phyloP scores from a whole-genome alignment of 2,329 filamentous ascomycete genomes.

The Sclerotiophoma versabilis region DNA sequence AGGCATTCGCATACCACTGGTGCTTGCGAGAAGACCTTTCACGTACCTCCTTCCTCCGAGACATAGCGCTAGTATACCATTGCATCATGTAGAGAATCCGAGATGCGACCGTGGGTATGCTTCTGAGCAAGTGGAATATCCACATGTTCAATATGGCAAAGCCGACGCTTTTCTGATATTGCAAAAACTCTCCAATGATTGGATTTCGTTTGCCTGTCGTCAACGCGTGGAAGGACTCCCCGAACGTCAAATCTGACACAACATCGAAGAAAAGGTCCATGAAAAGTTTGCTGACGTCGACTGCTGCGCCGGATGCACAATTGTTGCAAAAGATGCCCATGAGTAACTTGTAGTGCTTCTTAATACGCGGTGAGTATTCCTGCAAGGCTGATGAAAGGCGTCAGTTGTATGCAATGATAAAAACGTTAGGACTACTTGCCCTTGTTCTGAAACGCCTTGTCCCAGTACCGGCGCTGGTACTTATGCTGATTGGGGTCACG shows the following conservation, averaged over 20 bases:
- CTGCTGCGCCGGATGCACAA: background rate
- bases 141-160: conserved; percentile 19
- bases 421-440: conserved; percentile 11
- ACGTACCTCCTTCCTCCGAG: conserved; percentile 5
- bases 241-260: conserved; percentile 19
- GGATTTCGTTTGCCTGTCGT: conserved; percentile 12
- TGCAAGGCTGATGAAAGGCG: background rate
- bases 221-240: conserved; percentile 21
- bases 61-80: background rate
- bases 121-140: conserved; percentile 17
- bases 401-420: background rate
- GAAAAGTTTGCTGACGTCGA: conserved; percentile 16
- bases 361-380: background rate
- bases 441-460: conserved; percentile 34
- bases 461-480: conserved; percentile 35
- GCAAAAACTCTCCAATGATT: conserved; percentile 13
- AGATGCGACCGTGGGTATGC: conserved; percentile 1
- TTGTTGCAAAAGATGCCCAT: background rate
- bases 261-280: conserved; percentile 25
- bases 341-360: conserved; percentile 2
- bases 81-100: background rate
- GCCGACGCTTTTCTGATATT: conserved; percentile 11
- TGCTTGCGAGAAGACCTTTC: background rate
- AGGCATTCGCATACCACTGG: conserved; percentile 16
- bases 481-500: conserved; percentile 31